Evolutionary conservation across 2,329 filamentous ascomycete species (phyloP).

Genomic region (Colletotrichum sp.): DNA sequence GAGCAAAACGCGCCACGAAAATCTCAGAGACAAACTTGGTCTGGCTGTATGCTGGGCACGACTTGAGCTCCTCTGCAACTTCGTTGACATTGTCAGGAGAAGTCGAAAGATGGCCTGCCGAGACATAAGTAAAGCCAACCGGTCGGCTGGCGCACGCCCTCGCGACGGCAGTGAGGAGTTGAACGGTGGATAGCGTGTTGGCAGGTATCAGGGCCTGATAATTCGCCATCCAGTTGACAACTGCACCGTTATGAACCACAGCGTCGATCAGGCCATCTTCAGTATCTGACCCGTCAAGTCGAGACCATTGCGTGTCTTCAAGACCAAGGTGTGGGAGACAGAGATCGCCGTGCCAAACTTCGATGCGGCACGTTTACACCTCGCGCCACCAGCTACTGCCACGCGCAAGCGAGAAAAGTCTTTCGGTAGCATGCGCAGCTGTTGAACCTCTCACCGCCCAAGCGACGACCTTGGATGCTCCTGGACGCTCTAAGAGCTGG

Average conservation of each 20-base stretch:
- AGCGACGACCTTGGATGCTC: background rate
- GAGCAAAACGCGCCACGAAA: slow-evolving; percentile 10
- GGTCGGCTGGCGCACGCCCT: background rate
- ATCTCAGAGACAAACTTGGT: slow-evolving; percentile 27
- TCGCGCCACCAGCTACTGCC: slow-evolving; percentile 23
- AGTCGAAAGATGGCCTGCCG: slow-evolving; percentile 9
- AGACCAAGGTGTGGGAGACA: background rate
- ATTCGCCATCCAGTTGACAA: slow-evolving; percentile 16
- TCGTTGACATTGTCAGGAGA: background rate
- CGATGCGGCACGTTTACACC: background rate
- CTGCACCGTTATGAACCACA: slow-evolving; percentile 11
- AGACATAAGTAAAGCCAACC: slow-evolving; percentile 1
- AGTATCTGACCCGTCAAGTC: background rate
- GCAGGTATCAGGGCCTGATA: background rate
- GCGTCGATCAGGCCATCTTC: background rate
- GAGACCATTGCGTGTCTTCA: background rate
- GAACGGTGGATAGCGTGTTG: slow-evolving; percentile 3
- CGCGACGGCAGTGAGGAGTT: background rate
- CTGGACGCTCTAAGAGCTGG: background rate
- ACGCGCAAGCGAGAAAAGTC: slow-evolving; percentile 10
- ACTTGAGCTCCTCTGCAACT: background rate
- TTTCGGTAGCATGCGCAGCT: slow-evolving; percentile 1
- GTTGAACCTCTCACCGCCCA: slow-evolving; percentile 14
- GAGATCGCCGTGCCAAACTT: slow-evolving; percentile 16
- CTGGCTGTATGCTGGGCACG: slow-evolving; percentile 22